Evolutionary conservation across 108 stramenopile genomes (phyloP).

Genomic region (Nitzschia palea): DNA sequence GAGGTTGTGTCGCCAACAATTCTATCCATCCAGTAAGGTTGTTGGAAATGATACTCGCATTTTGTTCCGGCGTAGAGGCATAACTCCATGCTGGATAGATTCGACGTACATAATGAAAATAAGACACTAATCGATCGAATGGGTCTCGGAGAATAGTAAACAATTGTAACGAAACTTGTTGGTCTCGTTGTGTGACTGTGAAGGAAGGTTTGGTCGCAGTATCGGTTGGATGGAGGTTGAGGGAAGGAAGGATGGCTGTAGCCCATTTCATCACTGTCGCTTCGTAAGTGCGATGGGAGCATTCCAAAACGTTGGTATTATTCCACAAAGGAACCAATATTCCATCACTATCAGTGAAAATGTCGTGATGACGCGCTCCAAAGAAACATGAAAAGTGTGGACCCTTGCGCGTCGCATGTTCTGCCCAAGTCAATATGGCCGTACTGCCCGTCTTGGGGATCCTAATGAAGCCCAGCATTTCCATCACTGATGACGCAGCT

Average conservation of each 20-base stretch:
- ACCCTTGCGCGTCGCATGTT: not conserved
- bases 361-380: not conserved
- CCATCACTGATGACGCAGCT: not conserved
- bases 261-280: conserved; percentile 9
- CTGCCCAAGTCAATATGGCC: conserved; percentile 10
- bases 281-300: conserved; percentile 10
- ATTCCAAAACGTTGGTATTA: not conserved
- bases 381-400: conserved; percentile 3
- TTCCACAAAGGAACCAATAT: not conserved
- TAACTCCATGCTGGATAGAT: conserved; percentile 14
- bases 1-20: not conserved
- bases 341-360: not conserved
- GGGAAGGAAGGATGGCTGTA: not conserved
- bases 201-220: not conserved
- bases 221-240: not conserved
- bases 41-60: conserved; percentile 14
- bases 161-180: conserved; percentile 5
- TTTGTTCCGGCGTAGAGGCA: conserved; percentile 12
- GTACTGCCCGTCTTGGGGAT: conserved; percentile 20
- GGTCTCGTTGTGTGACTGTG: too few species aligned
- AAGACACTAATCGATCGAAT: conserved; percentile 29
- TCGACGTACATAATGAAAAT: conserved; percentile 28
- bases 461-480: conserved; percentile 9
- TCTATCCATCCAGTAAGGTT: conserved; percentile 32
- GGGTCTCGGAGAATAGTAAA: conserved; percentile 36